Evolutionary conservation across 106 monocot species (phyloP).

Genomic region (Dioscorea alata): DNA sequence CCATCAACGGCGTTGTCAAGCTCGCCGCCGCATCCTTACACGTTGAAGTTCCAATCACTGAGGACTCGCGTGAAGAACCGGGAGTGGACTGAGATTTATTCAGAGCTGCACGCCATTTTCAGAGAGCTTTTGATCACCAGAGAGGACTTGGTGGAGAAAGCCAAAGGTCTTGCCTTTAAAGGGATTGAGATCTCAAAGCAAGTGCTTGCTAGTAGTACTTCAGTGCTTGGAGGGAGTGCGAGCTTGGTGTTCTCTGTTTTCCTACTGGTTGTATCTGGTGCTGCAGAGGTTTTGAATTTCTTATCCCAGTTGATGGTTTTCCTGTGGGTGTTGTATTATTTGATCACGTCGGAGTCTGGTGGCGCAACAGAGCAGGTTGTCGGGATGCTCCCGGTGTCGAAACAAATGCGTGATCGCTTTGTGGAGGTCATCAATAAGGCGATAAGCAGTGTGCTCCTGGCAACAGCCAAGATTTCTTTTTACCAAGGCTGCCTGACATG

Average conservation of each 20-base stretch:
- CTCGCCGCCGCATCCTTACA: constrained; percentile 30
- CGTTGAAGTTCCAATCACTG: constrained; percentile 30
- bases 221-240: constrained; percentile 53
- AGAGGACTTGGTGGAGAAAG: constrained; percentile 51
- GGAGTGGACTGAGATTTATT: constrained; percentile 54
- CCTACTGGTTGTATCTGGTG: constrained; percentile 42
- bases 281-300: constrained; percentile 57
- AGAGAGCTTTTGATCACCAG: constrained; percentile 49
- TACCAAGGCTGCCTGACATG: constrained; percentile 60
- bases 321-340: constrained; percentile 61
- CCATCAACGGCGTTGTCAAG: constrained; percentile 14
- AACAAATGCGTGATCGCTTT: constrained; percentile 19
- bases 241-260: constrained; percentile 32
- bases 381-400: constrained; percentile 48
- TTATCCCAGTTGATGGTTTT: constrained; percentile 60
- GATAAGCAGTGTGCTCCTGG: constrained; percentile 53
- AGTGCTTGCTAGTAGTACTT: constrained; percentile 38
- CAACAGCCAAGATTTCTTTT: constrained; percentile 59
- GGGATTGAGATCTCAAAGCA: constrained; percentile 37
- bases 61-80: constrained; percentile 29
- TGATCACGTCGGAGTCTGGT: constrained; percentile 56
- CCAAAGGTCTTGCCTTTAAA: constrained; percentile 50
- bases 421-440: constrained; percentile 60
- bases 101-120: constrained; percentile 38
- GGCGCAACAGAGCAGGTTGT: constrained; percentile 62